A percentile compares a stretch with the other conserved stretches of the same genome.
These are phyloP conservation scores for Dendrobium huoshanense DNA, from an alignment of 106 monocot species.

Conservation along the genomic window DNA sequence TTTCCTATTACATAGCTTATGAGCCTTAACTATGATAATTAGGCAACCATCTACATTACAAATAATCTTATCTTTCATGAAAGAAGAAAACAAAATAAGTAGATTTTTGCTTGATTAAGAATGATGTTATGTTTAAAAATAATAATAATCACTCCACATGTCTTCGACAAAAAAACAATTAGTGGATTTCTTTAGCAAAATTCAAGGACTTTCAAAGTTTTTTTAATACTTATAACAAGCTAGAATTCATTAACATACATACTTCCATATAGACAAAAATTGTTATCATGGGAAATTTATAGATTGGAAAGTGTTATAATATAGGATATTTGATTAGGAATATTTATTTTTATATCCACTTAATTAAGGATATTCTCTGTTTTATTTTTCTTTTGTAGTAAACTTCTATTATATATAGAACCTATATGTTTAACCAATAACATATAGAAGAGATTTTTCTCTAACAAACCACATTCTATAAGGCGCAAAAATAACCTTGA, in stretches of 20 bases:
- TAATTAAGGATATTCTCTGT: background rate
- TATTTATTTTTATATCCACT: too few relatives aligned
- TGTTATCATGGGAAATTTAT: background rate
- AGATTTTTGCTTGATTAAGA: too few relatives aligned
- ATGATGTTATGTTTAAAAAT: too few relatives aligned
- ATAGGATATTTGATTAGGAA: background rate
- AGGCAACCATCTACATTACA: too few relatives aligned
- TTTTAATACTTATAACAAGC: background rate
- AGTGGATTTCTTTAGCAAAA: background rate
- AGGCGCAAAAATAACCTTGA: background rate
- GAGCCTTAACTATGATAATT: background rate
- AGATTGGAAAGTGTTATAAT: background rate
- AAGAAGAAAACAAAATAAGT: too few relatives aligned
- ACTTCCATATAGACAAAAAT: background rate
- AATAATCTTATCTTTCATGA: too few relatives aligned
- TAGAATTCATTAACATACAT: background rate
- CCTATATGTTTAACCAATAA: background rate
- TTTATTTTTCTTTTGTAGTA: background rate
- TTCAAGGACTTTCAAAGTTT: background rate
- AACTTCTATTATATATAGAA: too few relatives aligned
- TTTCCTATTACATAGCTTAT: background rate
- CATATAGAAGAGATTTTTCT: background rate
- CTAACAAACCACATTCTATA: background rate
- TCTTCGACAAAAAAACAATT: too few relatives aligned
- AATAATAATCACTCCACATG: too few relatives aligned